A percentile compares a stretch with the other conserved stretches of the same genome.
Evolutionary conservation across 768 basidiomycete species (phyloP).

Genomic region (Lactarius tabidus): DNA sequence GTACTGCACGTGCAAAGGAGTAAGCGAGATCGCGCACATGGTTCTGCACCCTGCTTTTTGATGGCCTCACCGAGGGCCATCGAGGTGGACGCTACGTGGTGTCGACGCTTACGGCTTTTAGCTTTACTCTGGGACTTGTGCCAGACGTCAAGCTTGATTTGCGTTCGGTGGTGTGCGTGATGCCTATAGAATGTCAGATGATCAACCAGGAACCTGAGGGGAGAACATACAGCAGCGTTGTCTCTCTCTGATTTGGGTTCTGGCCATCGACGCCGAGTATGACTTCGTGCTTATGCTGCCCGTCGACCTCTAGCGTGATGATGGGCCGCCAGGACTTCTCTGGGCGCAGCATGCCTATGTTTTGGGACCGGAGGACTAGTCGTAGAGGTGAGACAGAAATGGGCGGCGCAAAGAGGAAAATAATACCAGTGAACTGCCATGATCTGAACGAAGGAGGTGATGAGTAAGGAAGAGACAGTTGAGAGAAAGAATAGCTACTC

Average conservation of each 20-base stretch:
- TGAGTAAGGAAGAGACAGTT: neutral
- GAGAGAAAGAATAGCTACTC: constrained; percentile 4
- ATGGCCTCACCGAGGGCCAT: constrained; percentile 52
- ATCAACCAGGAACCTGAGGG: neutral
- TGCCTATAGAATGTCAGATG: constrained; percentile 33
- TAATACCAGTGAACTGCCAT: constrained; percentile 32
- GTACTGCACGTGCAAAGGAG: neutral
- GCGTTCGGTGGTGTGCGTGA: constrained; percentile 38
- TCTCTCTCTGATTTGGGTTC: constrained; percentile 58
- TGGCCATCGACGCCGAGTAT: constrained; percentile 65
- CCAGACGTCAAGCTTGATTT: constrained; percentile 53
- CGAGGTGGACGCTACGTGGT: constrained; percentile 48
- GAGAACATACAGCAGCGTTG: constrained; percentile 49
- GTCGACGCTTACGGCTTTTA: constrained; percentile 53
- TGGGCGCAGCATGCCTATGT: constrained; percentile 43
- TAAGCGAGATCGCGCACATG: constrained; percentile 38
- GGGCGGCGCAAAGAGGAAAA: neutral
- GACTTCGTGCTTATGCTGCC: constrained; percentile 50
- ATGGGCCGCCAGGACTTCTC: constrained; percentile 69
- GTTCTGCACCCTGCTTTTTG: constrained; percentile 44
- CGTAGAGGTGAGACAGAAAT: neutral
- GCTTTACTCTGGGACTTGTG: constrained; percentile 54
- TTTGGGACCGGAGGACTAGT: constrained; percentile 40
- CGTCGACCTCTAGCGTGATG: constrained; percentile 52
- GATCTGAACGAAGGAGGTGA: constrained; percentile 25